These are phyloP conservation scores for Globisporangium sylvaticum DNA, from an alignment of 352 stramenopile genomes.

Conservation along the genomic window DNA sequence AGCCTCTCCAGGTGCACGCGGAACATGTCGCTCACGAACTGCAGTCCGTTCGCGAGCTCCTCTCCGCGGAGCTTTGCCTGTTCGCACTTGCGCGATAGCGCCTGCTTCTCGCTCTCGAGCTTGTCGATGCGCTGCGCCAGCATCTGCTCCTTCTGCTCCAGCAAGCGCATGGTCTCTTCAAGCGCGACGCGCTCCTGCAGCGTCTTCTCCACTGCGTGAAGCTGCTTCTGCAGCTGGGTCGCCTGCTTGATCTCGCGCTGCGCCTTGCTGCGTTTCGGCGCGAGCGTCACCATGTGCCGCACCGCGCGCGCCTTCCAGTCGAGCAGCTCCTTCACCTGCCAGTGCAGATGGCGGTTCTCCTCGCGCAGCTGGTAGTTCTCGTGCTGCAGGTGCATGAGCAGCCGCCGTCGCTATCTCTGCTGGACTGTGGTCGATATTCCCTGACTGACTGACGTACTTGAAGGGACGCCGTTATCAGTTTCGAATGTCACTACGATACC, in stretches of 20 bases:
- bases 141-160: conserved; percentile 29
- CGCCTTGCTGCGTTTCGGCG: conserved; percentile 41
- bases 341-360: conserved; percentile 43
- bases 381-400: conserved; percentile 55
- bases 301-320: conserved; percentile 66
- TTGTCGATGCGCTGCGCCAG: conserved; percentile 25
- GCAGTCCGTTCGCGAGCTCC: conserved; percentile 27
- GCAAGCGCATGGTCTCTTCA: conserved; percentile 31
- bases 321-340: conserved; percentile 49
- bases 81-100: conserved; percentile 19
- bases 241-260: conserved; percentile 46
- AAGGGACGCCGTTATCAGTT: not conserved
- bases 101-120: conserved; percentile 27
- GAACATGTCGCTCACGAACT: conserved; percentile 46
- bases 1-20: conserved; percentile 54
- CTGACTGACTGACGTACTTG: not conserved
- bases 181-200: conserved; percentile 50
- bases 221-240: conserved; percentile 47
- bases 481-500: no score
- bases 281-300: conserved; percentile 55
- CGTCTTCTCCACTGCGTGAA: conserved; percentile 49
- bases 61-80: conserved; percentile 12
- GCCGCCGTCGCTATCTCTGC: conserved; percentile 21
- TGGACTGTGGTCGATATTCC: not conserved
- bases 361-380: conserved; percentile 65